Evolutionary conservation across 2,329 filamentous ascomycete genomes (phyloP).

Genomic region (Dactylellina sp.): DNA sequence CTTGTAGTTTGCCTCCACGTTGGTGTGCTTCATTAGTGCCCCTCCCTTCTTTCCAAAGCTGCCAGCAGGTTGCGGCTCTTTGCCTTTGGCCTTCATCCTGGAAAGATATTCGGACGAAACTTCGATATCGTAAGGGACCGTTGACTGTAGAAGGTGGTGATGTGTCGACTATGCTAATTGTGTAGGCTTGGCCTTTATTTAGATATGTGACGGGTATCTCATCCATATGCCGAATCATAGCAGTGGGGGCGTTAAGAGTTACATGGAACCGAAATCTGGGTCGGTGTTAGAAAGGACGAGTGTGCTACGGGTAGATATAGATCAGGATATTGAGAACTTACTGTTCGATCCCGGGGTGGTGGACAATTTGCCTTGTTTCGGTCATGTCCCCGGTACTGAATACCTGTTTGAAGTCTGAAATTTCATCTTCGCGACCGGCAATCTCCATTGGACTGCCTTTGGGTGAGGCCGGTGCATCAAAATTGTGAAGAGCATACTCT

Average conservation of each 20-base stretch:
- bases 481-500: conserved; percentile 59
- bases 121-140: conserved; percentile 79
- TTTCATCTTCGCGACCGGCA: conserved; percentile 53
- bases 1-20: conserved; percentile 88
- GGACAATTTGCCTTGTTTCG: conserved; percentile 27
- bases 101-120: conserved; percentile 93
- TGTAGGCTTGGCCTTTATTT: conserved; percentile 96
- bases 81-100: conserved; percentile 93
- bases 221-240: conserved; percentile 89
- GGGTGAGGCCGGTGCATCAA: conserved; percentile 58
- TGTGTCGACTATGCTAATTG: conserved; percentile 84
- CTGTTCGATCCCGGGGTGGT: conserved; percentile 57
- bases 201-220: conserved; percentile 98
- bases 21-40: conserved; percentile 97
- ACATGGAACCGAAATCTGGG: conserved; percentile 85
- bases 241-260: conserved; percentile 90
- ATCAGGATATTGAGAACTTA: conserved; percentile 26
- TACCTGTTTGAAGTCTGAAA: conserved; percentile 39
- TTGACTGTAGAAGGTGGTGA: conserved; percentile 70
- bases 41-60: conserved; percentile 93
- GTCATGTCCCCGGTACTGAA: conserved; percentile 4
- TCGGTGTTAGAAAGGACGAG: background rate
- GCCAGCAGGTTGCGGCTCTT: conserved; percentile 85
- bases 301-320: background rate
- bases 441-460: conserved; percentile 61